phyloP scores from a whole-genome alignment of 2,329 filamentous ascomycete genomes.

The Pseudomassariella vexata region DNA sequence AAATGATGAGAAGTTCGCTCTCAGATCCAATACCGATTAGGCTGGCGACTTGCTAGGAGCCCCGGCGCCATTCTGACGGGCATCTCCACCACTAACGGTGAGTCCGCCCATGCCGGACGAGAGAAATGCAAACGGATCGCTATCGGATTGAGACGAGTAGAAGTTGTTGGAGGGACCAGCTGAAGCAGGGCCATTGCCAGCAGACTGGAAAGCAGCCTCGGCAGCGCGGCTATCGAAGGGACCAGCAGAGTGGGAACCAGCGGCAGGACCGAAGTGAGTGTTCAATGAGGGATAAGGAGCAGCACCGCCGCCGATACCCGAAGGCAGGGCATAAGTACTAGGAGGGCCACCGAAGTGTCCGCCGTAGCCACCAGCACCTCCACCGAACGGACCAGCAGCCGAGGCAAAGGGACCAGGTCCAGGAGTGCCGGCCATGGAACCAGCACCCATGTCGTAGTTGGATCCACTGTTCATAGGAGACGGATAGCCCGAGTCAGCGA shows the following conservation, averaged over 20 bases:
- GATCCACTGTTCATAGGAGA: slow-evolving; percentile 84
- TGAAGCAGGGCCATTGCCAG: slow-evolving; percentile 73
- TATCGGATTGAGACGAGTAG: slow-evolving; percentile 61
- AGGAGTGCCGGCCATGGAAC: slow-evolving; percentile 78
- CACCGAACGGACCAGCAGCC: slow-evolving; percentile 57
- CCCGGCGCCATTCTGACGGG: slow-evolving; percentile 55
- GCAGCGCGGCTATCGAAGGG: slow-evolving; percentile 90
- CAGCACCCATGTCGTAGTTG: slow-evolving; percentile 78
- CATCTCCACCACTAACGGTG: slow-evolving; percentile 61
- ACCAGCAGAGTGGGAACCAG: slow-evolving; percentile 74
- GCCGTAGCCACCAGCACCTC: slow-evolving; percentile 56
- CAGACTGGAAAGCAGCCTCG: slow-evolving; percentile 89
- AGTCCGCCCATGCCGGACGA: slow-evolving; percentile 67
- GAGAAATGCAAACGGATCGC: slow-evolving; percentile 76
- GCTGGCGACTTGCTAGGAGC: slow-evolving; percentile 55
- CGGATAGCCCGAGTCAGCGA: slow-evolving; percentile 88
- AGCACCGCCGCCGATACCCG: slow-evolving; percentile 72
- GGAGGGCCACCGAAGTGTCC: slow-evolving; percentile 85
- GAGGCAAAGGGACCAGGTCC: slow-evolving; percentile 73
- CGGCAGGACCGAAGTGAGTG: slow-evolving; percentile 72
- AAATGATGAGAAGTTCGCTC: slow-evolving; percentile 11
- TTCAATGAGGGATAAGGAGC: slow-evolving; percentile 75
- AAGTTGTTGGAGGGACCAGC: slow-evolving; percentile 71
- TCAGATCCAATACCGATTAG: slow-evolving; percentile 34
- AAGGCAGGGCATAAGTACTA: slow-evolving; percentile 84